Evolutionary conservation across 768 basidiomycete species (phyloP).

Genomic region (Psilocybe cyanescens): DNA sequence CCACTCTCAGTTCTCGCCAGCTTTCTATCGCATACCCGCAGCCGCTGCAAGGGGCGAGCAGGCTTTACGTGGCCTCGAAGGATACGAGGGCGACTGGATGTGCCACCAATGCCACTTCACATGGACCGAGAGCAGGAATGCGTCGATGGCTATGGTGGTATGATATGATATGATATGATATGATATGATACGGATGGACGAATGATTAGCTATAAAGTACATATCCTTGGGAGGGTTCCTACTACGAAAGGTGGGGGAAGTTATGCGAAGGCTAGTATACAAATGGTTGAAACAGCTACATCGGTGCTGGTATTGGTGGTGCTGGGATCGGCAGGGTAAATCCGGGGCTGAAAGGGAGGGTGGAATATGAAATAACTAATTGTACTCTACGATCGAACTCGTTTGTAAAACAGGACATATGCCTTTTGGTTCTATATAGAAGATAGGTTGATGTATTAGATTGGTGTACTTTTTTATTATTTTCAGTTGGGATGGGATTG

Average conservation of each 20-base stretch:
- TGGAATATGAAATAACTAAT: conserved; percentile 31
- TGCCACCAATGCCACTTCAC: conserved; percentile 56
- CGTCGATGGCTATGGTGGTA: conserved; percentile 38
- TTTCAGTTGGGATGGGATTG: not conserved
- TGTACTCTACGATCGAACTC: conserved; percentile 50
- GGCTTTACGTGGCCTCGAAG: not conserved
- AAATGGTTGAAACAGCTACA: conserved; percentile 24
- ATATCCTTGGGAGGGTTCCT: conserved; percentile 34
- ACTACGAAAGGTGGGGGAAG: conserved; percentile 18
- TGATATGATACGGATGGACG: not conserved
- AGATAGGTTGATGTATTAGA: conserved; percentile 5
- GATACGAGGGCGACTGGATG: conserved; percentile 28
- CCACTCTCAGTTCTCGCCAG: conserved; percentile 72
- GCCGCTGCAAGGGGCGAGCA: not conserved
- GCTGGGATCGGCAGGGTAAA: conserved; percentile 13
- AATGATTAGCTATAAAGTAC: conserved; percentile 33
- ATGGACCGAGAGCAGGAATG: conserved; percentile 28
- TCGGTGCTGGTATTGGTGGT: conserved; percentile 1
- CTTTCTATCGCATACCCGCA: conserved; percentile 56
- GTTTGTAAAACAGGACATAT: conserved; percentile 84
- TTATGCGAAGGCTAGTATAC: conserved; percentile 38
- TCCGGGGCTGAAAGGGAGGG: conserved; percentile 5
- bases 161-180: conserved; percentile 22
- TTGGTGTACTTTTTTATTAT: not conserved
- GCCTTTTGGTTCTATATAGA: conserved; percentile 55